These are phyloP conservation scores for Xylaria sp. DNA, from an alignment of 2,329 filamentous ascomycete genomes.

Conservation along the genomic window DNA sequence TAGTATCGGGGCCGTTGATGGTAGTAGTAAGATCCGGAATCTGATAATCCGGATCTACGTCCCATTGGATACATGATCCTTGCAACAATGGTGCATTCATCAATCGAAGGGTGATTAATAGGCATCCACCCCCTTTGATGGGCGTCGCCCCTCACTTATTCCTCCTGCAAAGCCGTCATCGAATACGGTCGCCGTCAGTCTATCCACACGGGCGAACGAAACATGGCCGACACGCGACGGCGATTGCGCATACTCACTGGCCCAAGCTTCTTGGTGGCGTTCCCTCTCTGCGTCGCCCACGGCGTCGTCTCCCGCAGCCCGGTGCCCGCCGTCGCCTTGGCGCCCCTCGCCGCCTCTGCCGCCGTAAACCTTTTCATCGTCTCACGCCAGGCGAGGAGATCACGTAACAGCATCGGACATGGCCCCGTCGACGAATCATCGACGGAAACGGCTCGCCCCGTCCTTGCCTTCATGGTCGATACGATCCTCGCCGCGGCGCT, in stretches of 20 bases:
- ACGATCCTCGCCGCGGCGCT: slow-evolving; percentile 40
- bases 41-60: not conserved
- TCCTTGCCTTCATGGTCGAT: slow-evolving; percentile 44
- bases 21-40: not conserved
- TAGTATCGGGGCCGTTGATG: not conserved
- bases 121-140: not conserved
- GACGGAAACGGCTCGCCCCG: slow-evolving; percentile 30
- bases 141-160: not conserved
- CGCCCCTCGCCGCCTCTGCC: slow-evolving; percentile 44
- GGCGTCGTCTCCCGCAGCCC: slow-evolving; percentile 39
- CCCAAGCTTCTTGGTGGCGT: slow-evolving; percentile 43
- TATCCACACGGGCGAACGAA: no score
- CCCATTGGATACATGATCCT: not conserved
- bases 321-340: slow-evolving; percentile 44
- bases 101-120: not conserved
- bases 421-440: slow-evolving; percentile 8
- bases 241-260: slow-evolving; percentile 41
- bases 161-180: not conserved
- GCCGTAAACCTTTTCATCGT: slow-evolving; percentile 30
- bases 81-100: not conserved
- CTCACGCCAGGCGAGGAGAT: slow-evolving; percentile 14
- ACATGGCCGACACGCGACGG: slow-evolving; percentile 21
- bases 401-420: not conserved
- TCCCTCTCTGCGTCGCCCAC: slow-evolving; percentile 44
- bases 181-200: no score